Conservation (phyloP, 2,329 filamentous ascomycete genomes). For the Dactylellina drechsleri region DNA sequence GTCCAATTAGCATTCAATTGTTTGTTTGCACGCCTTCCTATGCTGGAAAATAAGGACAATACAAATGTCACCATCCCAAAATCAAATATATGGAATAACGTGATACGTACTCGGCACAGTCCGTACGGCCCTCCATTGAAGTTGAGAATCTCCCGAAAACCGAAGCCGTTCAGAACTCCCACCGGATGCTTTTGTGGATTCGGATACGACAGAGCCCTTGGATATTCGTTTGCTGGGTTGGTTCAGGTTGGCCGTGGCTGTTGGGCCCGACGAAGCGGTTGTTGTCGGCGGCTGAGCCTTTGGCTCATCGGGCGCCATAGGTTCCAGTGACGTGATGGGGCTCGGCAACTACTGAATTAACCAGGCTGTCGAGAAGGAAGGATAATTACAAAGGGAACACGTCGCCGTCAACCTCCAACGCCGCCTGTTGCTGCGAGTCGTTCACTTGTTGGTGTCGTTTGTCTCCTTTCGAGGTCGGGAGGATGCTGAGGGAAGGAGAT, state of each 20-base stretch:
- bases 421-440: conserved; percentile 20
- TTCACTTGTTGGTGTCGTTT: conserved; percentile 11
- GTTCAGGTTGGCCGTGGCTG: conserved; percentile 37
- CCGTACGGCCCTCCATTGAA: conserved; percentile 58
- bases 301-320: conserved; percentile 52
- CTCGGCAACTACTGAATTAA: background rate
- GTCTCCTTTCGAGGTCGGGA: conserved; percentile 48
- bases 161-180: conserved; percentile 34
- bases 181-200: conserved; percentile 44
- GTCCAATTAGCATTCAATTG: background rate
- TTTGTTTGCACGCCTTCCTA: too few relatives aligned
- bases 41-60: background rate
- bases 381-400: conserved; percentile 5
- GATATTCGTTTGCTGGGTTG: conserved; percentile 35
- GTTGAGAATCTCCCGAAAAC: conserved; percentile 51
- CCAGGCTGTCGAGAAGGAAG: conserved; percentile 25
- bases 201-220: conserved; percentile 42
- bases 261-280: conserved; percentile 30
- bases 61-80: background rate
- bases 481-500: conserved; percentile 36
- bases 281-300: conserved; percentile 40
- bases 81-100: background rate
- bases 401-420: conserved; percentile 14
- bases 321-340: conserved; percentile 22
- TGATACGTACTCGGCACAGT: conserved; percentile 58